These are phyloP conservation scores for Aspergillus texensis DNA, from an alignment of 2,329 filamentous ascomycete genomes.

Conservation along the genomic window DNA sequence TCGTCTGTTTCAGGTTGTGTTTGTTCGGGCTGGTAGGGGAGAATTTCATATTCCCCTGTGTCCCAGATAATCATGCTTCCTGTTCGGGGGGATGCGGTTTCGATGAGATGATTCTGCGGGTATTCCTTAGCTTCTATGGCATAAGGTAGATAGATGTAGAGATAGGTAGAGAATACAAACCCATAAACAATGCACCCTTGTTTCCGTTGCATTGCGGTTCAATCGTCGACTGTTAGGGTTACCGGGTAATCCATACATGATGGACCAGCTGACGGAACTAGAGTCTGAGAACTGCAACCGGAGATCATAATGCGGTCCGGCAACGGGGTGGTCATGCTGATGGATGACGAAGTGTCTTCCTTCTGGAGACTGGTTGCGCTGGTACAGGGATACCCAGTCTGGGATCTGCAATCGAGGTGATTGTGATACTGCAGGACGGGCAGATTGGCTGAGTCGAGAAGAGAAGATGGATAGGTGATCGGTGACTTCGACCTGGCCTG, in stretches of 20 bases:
- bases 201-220: conserved; percentile 65
- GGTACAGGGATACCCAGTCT: conserved; percentile 51
- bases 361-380: conserved; percentile 47
- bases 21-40: conserved; percentile 46
- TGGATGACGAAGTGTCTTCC: conserved; percentile 69
- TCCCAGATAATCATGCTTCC: conserved; percentile 67
- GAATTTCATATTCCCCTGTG: conserved; percentile 60
- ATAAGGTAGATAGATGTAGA: background rate
- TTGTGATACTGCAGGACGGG: conserved; percentile 25
- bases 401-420: conserved; percentile 43
- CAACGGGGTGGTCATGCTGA: conserved; percentile 72
- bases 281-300: conserved; percentile 69
- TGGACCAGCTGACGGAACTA: conserved; percentile 66
- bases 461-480: conserved; percentile 55
- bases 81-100: conserved; percentile 57
- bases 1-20: conserved; percentile 42
- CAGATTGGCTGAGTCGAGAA: conserved; percentile 38
- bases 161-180: conserved; percentile 35
- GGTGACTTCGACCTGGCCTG: conserved; percentile 50
- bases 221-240: conserved; percentile 58
- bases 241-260: conserved; percentile 66
- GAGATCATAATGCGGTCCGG: conserved; percentile 70
- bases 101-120: conserved; percentile 61
- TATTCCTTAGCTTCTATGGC: background rate
- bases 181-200: conserved; percentile 63